These are phyloP conservation scores for Exserohilum turcica DNA, from an alignment of 2,329 filamentous ascomycete genomes.

Conservation along the genomic window DNA sequence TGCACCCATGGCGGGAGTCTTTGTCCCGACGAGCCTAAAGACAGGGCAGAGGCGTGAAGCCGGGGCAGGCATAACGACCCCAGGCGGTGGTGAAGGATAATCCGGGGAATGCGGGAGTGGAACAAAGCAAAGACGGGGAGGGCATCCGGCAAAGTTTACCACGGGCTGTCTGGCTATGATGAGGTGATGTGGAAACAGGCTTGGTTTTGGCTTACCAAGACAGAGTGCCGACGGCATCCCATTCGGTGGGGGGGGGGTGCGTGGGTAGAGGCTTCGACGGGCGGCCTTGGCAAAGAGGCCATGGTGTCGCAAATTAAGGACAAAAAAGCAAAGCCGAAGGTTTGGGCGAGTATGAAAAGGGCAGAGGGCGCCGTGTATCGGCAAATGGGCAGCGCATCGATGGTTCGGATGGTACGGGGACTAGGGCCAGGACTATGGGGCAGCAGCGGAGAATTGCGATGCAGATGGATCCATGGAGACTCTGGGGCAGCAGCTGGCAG, in stretches of 20 bases:
- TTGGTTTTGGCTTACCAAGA: constrained; percentile 19
- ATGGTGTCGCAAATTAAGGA: constrained; percentile 18
- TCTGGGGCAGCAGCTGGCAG: constrained; percentile 11
- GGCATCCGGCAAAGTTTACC: constrained; percentile 15
- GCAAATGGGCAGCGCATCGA: constrained; percentile 24
- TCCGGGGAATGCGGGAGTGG: constrained; percentile 25
- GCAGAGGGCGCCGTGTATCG: constrained; percentile 14
- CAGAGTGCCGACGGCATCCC: constrained; percentile 22
- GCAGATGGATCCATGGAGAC: constrained; percentile 11
- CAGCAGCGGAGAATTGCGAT: constrained; percentile 15
- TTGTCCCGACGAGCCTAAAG: constrained; percentile 20
- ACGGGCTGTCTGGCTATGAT: constrained; percentile 12
- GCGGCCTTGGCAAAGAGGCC: constrained; percentile 24
- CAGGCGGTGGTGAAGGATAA: constrained; percentile 14
- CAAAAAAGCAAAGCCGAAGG: constrained; percentile 1
- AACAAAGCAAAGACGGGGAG: constrained; percentile 7
- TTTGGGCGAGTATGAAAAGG: background rate
- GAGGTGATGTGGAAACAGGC: constrained; percentile 11
- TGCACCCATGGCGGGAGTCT: constrained; percentile 16
- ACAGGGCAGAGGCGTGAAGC: constrained; percentile 18
- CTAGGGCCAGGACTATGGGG: too few relatives aligned
- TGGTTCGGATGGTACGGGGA: constrained; percentile 23
- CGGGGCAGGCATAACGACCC: constrained; percentile 19
- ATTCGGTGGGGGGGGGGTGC: constrained; percentile 22
- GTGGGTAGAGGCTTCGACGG: constrained; percentile 22